These are phyloP conservation scores for Cornus kousa DNA, from an alignment of 148 eudicot species.

Conservation along the genomic window DNA sequence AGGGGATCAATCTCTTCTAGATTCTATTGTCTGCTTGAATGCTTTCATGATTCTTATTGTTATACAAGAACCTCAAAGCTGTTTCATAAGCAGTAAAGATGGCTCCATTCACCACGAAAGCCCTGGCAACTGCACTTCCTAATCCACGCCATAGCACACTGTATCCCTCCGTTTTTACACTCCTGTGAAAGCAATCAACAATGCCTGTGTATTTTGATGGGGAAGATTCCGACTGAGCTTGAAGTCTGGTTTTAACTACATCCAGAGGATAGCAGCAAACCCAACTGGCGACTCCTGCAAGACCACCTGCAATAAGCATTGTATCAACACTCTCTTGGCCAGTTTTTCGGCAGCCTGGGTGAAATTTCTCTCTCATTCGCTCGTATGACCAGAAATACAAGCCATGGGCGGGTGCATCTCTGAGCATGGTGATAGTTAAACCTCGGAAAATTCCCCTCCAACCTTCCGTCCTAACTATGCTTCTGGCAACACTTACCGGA, in stretches of 20 bases:
- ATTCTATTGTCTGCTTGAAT: constrained; percentile 40
- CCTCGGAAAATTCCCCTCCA: constrained; percentile 72
- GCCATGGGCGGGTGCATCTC: constrained; percentile 89
- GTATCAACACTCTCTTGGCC: constrained; percentile 62
- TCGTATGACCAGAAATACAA: constrained; percentile 85
- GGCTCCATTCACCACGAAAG: constrained; percentile 78
- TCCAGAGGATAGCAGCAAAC: constrained; percentile 71
- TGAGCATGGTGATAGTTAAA: constrained; percentile 60
- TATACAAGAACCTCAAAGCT: constrained; percentile 53
- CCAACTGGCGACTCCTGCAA: constrained; percentile 86
- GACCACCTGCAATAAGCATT: constrained; percentile 75
- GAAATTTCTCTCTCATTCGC: constrained; percentile 61
- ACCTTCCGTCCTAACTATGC: constrained; percentile 56
- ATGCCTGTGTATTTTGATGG: constrained; percentile 47
- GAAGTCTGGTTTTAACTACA: constrained; percentile 67
- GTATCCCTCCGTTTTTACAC: constrained; percentile 59
- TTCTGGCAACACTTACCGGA: constrained; percentile 51
- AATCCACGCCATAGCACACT: constrained; percentile 63
- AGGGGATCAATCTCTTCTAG: background rate
- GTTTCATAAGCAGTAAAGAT: constrained; percentile 70
- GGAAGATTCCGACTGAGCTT: constrained; percentile 44
- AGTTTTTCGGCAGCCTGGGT: constrained; percentile 74
- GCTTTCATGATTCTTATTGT: constrained; percentile 16
- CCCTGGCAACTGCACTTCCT: constrained; percentile 67
- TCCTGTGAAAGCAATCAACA: constrained; percentile 54